Evolutionary conservation across 768 basidiomycete genomes (phyloP).

Genomic region (Kwoniella europaea): DNA sequence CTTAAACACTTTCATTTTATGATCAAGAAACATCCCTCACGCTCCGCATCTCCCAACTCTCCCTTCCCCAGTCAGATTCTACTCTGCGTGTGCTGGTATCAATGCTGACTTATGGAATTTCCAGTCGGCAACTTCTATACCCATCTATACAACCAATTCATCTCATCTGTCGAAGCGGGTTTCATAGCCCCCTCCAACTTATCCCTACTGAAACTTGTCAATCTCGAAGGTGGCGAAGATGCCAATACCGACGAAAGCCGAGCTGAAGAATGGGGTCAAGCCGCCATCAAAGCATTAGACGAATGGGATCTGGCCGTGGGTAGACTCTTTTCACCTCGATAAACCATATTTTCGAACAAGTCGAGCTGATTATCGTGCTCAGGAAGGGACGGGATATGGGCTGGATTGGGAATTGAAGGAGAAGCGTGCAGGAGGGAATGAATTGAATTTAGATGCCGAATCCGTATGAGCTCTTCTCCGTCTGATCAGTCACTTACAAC

Average conservation of each 20-base stretch:
- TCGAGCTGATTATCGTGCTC: neutral
- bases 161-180: slow-evolving; percentile 69
- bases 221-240: slow-evolving; percentile 58
- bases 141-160: slow-evolving; percentile 76
- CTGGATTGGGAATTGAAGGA: slow-evolving; percentile 38
- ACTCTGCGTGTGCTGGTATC: too few relatives aligned
- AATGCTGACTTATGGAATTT: neutral
- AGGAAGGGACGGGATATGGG: slow-evolving; percentile 46
- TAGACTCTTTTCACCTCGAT: neutral
- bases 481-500: neutral
- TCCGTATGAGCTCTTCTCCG: slow-evolving; percentile 23
- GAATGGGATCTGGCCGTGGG: slow-evolving; percentile 50
- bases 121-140: slow-evolving; percentile 77
- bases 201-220: slow-evolving; percentile 72
- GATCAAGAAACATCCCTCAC: neutral
- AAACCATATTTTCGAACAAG: too few relatives aligned
- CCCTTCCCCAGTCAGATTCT: neutral
- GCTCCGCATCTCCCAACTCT: neutral
- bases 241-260: slow-evolving; percentile 32
- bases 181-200: slow-evolving; percentile 74
- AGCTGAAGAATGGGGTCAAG: slow-evolving; percentile 51
- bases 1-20: too few relatives aligned
- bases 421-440: slow-evolving; percentile 12
- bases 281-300: slow-evolving; percentile 48
- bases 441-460: slow-evolving; percentile 2